Percentiles rank a stretch among this genome's conserved stretches.
phyloP scores from a whole-genome alignment of 768 basidiomycete species.

The Cubamyces sp. region DNA sequence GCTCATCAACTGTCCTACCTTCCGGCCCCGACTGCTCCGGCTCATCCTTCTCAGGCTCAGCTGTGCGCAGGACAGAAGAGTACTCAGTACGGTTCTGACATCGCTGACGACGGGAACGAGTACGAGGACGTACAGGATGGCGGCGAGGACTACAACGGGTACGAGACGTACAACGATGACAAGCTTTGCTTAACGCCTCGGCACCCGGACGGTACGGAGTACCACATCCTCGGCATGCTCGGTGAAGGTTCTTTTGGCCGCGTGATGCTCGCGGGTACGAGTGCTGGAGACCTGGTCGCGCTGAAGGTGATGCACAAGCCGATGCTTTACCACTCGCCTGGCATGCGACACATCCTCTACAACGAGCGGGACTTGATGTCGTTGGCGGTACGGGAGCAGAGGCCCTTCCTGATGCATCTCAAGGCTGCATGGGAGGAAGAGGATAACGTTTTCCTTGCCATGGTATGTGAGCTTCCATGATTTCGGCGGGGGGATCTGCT shows the following conservation, averaged over 20 bases:
- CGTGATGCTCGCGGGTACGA: constrained; percentile 25
- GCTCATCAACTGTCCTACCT: neutral
- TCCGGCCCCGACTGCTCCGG: too few relatives aligned
- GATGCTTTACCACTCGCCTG: neutral
- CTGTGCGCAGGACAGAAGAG: too few relatives aligned
- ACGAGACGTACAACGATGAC: neutral
- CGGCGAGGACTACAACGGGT: neutral
- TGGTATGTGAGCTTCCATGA: constrained; percentile 26
- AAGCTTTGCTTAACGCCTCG: neutral
- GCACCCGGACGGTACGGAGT: constrained; percentile 12
- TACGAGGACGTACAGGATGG: neutral
- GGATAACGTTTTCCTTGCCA: constrained; percentile 32
- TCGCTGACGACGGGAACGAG: neutral
- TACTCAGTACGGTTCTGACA: too few relatives aligned
- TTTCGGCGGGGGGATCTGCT: neutral
- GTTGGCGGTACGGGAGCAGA: constrained; percentile 2
- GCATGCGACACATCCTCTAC: neutral
- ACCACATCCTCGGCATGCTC: constrained; percentile 26
- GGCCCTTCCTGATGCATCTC: constrained; percentile 22
- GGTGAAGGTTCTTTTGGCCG: constrained; percentile 27
- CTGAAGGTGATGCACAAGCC: constrained; percentile 34
- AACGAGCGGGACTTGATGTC: constrained; percentile 27
- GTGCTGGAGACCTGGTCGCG: constrained; percentile 23
- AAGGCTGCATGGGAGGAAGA: constrained; percentile 31
- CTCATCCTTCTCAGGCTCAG: too few relatives aligned